These are phyloP conservation scores for Fraxinus americana DNA, from an alignment of 257 asterid species.

Conservation along the genomic window DNA sequence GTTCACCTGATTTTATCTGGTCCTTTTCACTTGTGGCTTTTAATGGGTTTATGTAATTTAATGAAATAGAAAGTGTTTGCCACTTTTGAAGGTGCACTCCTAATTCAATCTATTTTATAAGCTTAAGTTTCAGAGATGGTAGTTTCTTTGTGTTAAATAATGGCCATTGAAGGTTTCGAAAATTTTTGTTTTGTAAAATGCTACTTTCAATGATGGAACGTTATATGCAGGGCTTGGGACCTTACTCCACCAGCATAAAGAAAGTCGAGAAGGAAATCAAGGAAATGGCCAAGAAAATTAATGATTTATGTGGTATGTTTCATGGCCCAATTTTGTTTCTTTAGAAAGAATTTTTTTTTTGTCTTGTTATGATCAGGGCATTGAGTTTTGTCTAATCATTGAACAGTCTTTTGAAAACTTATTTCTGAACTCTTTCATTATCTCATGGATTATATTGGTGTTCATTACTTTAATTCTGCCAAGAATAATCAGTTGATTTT, in stretches of 20 bases:
- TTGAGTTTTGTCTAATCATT: not conserved
- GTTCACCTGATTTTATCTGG: not conserved
- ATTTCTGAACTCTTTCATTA: not conserved
- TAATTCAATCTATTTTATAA: not conserved
- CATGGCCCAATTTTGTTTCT: slow-evolving; percentile 2
- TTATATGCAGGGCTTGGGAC: slow-evolving; percentile 78
- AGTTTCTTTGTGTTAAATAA: not conserved
- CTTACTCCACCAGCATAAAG: slow-evolving; percentile 83
- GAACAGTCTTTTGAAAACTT: not conserved
- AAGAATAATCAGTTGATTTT: slow-evolving; percentile 10
- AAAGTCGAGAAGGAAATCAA: slow-evolving; percentile 84
- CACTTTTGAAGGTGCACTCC: not conserved
- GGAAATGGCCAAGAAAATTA: slow-evolving; percentile 89
- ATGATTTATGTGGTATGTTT: slow-evolving; percentile 79
- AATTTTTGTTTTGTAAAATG: not conserved
- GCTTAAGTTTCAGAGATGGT: not conserved
- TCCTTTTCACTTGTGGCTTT: not conserved
- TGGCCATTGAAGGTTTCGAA: not conserved
- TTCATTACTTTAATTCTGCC: not conserved
- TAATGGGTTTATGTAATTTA: not conserved
- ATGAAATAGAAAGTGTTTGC: not conserved
- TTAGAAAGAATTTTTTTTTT: not conserved
- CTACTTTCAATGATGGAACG: not conserved
- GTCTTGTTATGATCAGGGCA: slow-evolving; percentile 1
- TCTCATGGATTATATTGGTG: not conserved